Percentiles rank a stretch among this genome's conserved stretches.
phyloP scores from a whole-genome alignment of 306 rosid species.

The Dalbergia cultrata region DNA sequence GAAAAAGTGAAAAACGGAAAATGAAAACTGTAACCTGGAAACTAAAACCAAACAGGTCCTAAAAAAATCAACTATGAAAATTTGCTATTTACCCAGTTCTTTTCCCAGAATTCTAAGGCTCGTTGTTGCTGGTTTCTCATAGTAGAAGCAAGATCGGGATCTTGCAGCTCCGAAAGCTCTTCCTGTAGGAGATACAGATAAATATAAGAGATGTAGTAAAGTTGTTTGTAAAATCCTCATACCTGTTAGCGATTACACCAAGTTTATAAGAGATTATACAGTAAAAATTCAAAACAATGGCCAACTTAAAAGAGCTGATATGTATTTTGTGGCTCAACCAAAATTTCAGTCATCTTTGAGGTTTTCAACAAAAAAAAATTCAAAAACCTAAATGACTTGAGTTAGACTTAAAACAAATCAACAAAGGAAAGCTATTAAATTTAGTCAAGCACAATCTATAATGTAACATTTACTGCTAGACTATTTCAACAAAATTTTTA shows the following conservation, averaged over 20 bases:
- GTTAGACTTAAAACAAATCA: constrained; percentile 25
- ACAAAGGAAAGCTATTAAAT: not conserved
- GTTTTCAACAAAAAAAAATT: not conserved
- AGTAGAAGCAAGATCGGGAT: constrained; percentile 76
- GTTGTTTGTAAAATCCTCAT: constrained; percentile 1
- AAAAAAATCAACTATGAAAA: constrained; percentile 37
- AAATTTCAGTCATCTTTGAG: constrained; percentile 3
- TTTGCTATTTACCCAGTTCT: constrained; percentile 74
- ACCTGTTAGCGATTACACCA: constrained; percentile 8
- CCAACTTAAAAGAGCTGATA: constrained; percentile 6
- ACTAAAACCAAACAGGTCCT: too few relatives aligned
- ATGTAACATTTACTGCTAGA: constrained; percentile 26
- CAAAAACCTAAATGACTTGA: not conserved
- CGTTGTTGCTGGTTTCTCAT: constrained; percentile 74
- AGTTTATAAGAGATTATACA: not conserved
- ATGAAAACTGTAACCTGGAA: too few relatives aligned
- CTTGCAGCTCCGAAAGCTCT: constrained; percentile 90
- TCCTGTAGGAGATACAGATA: constrained; percentile 61
- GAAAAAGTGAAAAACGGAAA: too few relatives aligned
- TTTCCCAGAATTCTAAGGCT: constrained; percentile 82
- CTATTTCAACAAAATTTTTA: not conserved
- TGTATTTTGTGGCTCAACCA: constrained; percentile 15
- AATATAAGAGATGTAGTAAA: constrained; percentile 35
- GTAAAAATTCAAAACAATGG: constrained; percentile 4
- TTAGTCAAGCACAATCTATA: not conserved